phyloP scores from a whole-genome alignment of 2,329 filamentous ascomycete species.

The Fusarium beomiforme region DNA sequence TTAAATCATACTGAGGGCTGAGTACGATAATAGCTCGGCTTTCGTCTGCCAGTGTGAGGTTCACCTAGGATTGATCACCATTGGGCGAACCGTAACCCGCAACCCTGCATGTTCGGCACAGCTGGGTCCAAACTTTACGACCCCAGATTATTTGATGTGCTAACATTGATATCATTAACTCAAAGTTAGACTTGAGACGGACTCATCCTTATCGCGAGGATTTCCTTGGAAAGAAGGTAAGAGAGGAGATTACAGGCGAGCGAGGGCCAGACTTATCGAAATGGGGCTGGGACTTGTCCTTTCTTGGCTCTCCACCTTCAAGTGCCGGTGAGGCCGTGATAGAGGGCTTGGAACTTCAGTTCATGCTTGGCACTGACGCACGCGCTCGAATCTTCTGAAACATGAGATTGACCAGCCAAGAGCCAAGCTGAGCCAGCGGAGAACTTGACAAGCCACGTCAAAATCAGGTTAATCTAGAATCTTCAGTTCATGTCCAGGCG shows the following conservation, averaged over 20 bases:
- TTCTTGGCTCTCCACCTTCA: conserved; percentile 37
- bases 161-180: conserved; percentile 32
- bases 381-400: conserved; percentile 17
- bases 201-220: neutral
- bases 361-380: conserved; percentile 43
- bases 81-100: conserved; percentile 20
- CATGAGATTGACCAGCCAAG: conserved; percentile 20
- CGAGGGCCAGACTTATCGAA: conserved; percentile 6
- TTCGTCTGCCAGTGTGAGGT: neutral
- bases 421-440: conserved; percentile 14
- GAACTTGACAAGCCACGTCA: conserved; percentile 12
- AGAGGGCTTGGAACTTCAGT: conserved; percentile 12
- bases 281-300: conserved; percentile 17
- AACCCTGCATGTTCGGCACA: conserved; percentile 13
- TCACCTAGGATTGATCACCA: neutral
- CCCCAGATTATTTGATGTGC: conserved; percentile 10
- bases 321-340: conserved; percentile 32
- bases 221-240: neutral
- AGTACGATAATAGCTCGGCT: neutral
- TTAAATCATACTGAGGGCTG: neutral
- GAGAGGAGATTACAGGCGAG: neutral
- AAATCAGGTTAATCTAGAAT: conserved; percentile 24
- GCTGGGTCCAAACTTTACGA: neutral
- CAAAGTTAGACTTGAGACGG: conserved; percentile 13
- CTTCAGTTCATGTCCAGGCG: neutral